Base-by-base conservation (phyloP, 148 eudicot species). In the Spergularia bocconei region DNA sequence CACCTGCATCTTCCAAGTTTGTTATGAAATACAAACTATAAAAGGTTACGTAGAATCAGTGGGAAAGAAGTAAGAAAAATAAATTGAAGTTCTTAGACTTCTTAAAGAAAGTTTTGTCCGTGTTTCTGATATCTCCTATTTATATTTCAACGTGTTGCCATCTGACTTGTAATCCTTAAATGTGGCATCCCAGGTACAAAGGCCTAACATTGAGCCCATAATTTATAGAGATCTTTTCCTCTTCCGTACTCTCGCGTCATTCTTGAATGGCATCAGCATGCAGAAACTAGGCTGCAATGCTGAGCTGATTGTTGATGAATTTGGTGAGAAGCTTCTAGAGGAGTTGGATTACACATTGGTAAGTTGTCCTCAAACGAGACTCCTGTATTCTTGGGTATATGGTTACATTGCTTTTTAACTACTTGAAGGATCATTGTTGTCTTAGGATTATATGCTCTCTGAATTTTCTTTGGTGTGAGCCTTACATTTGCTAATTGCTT, bases 291-390 rank as follows among this genome's bases (percentile, higher is more conserved):
- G 98, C 63, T 95, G 98, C 84, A 95, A 95, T 85, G 96, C 98
- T 44, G 98, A 95, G 85, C 93, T 95, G 73, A 92, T 95, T 78
- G 97, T 95, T 70, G 98, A 95, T 85, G 98, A 95, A 77, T 95
- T 95, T 85, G 98, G 98, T 21, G 98, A 95, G 83, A 95, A 95
- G 85, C 96, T 95, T 76, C 79, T 95, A 88, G 98, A 95, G 89
- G 98, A 95, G 88, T 91, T 95, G 55, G 98, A 95, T 85, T 95
- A 95, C 75, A 95, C 93, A 48, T 82, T 95, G 98, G 98, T 92
- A 88, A 65, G 61, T 50, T 79, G n/a, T 73, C 62, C 71, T 70
- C 67, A 11, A 33, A 36, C 51, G 36, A 47, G 47, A 17, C 64
- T 71, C 38, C 38, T 59, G 33, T 58, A 8, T 25, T 54, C 44